These are phyloP conservation scores for Xerocomellus chrysenteron DNA, from an alignment of 768 basidiomycete species.

Conservation along the genomic window DNA sequence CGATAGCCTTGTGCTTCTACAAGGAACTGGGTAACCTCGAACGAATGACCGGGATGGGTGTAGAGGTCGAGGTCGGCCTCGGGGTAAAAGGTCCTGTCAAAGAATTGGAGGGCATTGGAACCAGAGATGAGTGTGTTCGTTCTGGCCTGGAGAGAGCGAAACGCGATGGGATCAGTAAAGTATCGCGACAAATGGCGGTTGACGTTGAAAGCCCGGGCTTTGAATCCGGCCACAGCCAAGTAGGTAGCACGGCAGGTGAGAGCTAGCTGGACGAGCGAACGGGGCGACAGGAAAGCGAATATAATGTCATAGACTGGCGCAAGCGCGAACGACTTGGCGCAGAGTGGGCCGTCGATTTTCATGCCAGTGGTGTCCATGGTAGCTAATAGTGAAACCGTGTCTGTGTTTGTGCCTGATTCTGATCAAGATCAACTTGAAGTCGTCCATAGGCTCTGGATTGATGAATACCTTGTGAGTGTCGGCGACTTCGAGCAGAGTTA, in stretches of 20 bases:
- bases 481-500: no score
- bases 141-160: slow-evolving; percentile 42
- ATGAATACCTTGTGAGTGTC: no score
- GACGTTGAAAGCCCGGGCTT: slow-evolving; percentile 34
- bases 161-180: slow-evolving; percentile 38
- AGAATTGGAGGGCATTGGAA: slow-evolving; percentile 52
- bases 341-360: background rate
- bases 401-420: no score
- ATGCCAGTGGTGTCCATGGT: background rate
- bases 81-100: slow-evolving; percentile 43
- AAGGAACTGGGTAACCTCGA: slow-evolving; percentile 38
- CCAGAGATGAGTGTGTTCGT: slow-evolving; percentile 53
- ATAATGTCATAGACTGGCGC: slow-evolving; percentile 25
- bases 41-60: slow-evolving; percentile 31
- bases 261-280: slow-evolving; percentile 23
- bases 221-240: slow-evolving; percentile 21
- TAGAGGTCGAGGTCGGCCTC: slow-evolving; percentile 55
- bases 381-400: no score
- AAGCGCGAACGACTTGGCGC: slow-evolving; percentile 7
- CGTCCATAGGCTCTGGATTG: no score
- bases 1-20: slow-evolving; percentile 29
- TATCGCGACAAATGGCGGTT: slow-evolving; percentile 36
- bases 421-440: no score
- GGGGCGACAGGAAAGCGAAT: slow-evolving; percentile 24
- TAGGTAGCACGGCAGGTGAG: slow-evolving; percentile 20